These are phyloP conservation scores for Hypericum androsaemum DNA, from an alignment of 345 rosid species.

Conservation along the genomic window DNA sequence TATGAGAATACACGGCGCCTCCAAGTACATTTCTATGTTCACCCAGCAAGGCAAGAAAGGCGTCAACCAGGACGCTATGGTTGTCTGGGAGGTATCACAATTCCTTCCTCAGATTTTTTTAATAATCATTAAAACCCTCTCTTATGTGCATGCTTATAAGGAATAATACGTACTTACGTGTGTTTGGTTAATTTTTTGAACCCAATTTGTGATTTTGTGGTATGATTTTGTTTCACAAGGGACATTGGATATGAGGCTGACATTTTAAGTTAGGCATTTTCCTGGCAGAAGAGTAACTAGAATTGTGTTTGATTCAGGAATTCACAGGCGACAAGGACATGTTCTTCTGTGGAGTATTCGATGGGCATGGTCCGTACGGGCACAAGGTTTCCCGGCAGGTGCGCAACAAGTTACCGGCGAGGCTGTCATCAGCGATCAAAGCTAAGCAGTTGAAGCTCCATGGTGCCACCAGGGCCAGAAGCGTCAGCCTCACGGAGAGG, in stretches of 20 bases:
- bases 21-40: conserved; percentile 54
- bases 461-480: conserved; percentile 2
- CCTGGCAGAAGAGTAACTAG: too few relatives aligned
- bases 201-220: too few relatives aligned
- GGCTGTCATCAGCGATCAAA: conserved; percentile 43
- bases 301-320: conserved; percentile 15
- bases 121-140: too few relatives aligned
- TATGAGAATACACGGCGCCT: conserved; percentile 50
- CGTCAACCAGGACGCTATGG: conserved; percentile 80
- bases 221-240: too few relatives aligned
- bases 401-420: conserved; percentile 56
- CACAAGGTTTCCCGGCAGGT: conserved; percentile 67
- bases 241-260: too few relatives aligned
- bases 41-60: conserved; percentile 75
- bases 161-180: too few relatives aligned
- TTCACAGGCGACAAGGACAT: conserved; percentile 59
- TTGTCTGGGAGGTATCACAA: conserved; percentile 99
- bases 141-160: too few relatives aligned
- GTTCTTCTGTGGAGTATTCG: conserved; percentile 82
- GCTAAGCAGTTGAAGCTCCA: conserved; percentile 20
- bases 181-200: too few relatives aligned
- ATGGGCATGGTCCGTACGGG: conserved; percentile 90
- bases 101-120: too few relatives aligned
- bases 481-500: too few relatives aligned
- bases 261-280: too few relatives aligned